These are phyloP conservation scores for Fusarium incarnatum DNA, from an alignment of 2,329 filamentous ascomycete species.

Conservation along the genomic window DNA sequence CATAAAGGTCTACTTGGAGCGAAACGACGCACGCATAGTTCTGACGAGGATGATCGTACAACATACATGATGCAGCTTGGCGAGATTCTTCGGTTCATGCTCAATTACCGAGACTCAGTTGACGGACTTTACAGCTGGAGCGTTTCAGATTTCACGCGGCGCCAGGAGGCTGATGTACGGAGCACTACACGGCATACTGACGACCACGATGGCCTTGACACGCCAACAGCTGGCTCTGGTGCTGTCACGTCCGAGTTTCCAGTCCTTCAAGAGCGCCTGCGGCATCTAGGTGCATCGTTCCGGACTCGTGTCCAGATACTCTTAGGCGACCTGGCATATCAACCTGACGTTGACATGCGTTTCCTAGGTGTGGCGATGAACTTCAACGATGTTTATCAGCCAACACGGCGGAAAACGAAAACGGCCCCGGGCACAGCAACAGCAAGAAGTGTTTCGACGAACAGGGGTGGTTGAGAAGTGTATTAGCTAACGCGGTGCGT, in stretches of 20 bases:
- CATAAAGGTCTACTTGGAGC: constrained; percentile 94
- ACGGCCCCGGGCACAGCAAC: constrained; percentile 39
- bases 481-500: constrained; percentile 12
- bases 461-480: constrained; percentile 43
- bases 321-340: constrained; percentile 89
- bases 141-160: constrained; percentile 90
- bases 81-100: constrained; percentile 93
- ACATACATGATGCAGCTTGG: constrained; percentile 92
- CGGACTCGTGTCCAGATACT: constrained; percentile 80
- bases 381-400: constrained; percentile 96
- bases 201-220: constrained; percentile 39
- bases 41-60: constrained; percentile 73
- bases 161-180: constrained; percentile 87
- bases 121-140: constrained; percentile 95
- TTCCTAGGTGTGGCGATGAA: constrained; percentile 98
- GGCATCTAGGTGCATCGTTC: constrained; percentile 80
- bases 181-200: constrained; percentile 65
- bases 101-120: constrained; percentile 91
- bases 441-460: constrained; percentile 37
- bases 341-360: constrained; percentile 93
- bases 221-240: constrained; percentile 54
- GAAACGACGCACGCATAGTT: constrained; percentile 59
- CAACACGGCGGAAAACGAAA: constrained; percentile 73
- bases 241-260: constrained; percentile 76
- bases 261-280: constrained; percentile 78